Percentiles rank a stretch among this genome's conserved stretches.
These are phyloP conservation scores for Apiosordaria backusii DNA, from an alignment of 495 filamentous ascomycete genomes.

Conservation along the genomic window DNA sequence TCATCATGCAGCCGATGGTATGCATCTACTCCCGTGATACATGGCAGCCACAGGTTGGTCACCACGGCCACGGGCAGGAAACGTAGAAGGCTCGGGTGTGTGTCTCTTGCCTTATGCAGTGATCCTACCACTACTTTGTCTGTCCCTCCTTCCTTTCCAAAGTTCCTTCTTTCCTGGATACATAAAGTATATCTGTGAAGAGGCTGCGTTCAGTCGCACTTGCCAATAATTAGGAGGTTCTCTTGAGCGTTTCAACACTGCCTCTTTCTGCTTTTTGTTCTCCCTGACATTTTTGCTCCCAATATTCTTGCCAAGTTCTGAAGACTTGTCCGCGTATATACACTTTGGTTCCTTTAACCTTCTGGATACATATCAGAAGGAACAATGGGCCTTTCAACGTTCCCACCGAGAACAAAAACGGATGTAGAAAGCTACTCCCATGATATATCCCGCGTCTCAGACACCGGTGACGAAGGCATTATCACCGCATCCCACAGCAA, in stretches of 20 bases:
- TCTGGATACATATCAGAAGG: neutral
- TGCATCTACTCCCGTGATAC: neutral
- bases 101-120: neutral
- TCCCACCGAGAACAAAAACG: neutral
- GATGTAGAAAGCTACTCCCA: neutral
- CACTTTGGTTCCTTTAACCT: too few species aligned
- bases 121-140: neutral
- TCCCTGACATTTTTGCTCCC: too few species aligned
- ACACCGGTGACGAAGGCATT: neutral
- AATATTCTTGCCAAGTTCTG: too few species aligned
- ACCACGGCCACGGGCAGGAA: neutral
- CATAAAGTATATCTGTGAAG: neutral
- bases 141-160: neutral
- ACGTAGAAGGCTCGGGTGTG: neutral
- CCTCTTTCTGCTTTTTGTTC: too few species aligned
- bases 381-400: neutral
- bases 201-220: neutral
- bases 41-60: neutral
- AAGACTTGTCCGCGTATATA: too few species aligned
- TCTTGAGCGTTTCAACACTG: too few species aligned
- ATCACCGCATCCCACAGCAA: constrained; percentile 25
- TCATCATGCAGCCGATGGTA: neutral
- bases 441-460: neutral
- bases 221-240: neutral
- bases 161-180: neutral